These are phyloP conservation scores for Russula virescens DNA, from an alignment of 768 basidiomycete genomes.

Conservation along the genomic window DNA sequence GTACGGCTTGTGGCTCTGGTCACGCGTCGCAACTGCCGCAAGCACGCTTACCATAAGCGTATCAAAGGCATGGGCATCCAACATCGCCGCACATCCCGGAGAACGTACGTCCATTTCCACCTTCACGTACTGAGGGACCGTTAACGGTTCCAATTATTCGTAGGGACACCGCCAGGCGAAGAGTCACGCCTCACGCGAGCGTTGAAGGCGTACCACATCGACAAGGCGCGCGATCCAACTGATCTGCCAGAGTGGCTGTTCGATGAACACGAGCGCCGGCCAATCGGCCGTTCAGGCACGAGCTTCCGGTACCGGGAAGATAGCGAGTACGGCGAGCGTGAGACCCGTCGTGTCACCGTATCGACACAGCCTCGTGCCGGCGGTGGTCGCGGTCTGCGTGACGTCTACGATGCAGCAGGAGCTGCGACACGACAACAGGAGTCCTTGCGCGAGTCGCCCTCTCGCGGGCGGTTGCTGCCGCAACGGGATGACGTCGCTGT, in stretches of 20 bases:
- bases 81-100: constrained; percentile 16
- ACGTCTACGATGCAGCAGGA: constrained; percentile 36
- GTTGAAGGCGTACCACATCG: constrained; percentile 63
- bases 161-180: constrained; percentile 47
- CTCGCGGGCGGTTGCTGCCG: not conserved
- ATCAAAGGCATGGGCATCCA: constrained; percentile 47
- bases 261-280: constrained; percentile 47
- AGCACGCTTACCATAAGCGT: constrained; percentile 51
- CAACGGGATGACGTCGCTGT: constrained; percentile 21
- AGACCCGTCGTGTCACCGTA: constrained; percentile 18
- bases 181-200: constrained; percentile 58
- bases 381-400: constrained; percentile 31
- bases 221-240: constrained; percentile 48
- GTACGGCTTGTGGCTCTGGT: constrained; percentile 49
- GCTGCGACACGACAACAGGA: not conserved
- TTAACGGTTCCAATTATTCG: too few species aligned
- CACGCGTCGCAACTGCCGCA: constrained; percentile 48
- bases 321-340: constrained; percentile 18
- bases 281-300: constrained; percentile 22
- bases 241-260: constrained; percentile 68
- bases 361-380: constrained; percentile 9
- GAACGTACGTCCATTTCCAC: constrained; percentile 15
- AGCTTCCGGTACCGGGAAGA: constrained; percentile 20
- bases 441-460: not conserved
- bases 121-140: too few species aligned